Percentiles rank a stretch among this genome's conserved stretches.
phyloP scores from a whole-genome alignment of 331 rosid species.

The Stylosanthes scabra region DNA sequence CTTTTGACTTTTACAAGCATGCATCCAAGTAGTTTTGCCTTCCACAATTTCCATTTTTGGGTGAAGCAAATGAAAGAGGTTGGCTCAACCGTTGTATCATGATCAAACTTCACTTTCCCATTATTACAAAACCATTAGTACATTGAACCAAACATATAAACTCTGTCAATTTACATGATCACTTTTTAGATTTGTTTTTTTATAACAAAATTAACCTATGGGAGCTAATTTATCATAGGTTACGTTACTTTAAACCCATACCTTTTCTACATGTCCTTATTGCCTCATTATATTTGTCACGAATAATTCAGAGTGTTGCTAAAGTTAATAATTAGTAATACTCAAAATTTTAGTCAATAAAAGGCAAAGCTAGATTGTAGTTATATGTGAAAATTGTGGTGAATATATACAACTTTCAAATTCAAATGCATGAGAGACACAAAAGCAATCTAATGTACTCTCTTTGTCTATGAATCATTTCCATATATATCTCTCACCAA shows the following conservation, averaged over 20 bases:
- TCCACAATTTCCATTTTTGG: conserved; percentile 6
- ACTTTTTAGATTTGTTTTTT: background rate
- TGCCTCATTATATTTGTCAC: background rate
- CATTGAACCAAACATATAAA: background rate
- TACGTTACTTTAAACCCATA: background rate
- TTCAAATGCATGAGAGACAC: too few relatives aligned
- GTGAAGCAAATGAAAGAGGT: background rate
- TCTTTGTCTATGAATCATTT: too few relatives aligned
- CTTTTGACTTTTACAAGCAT: too few relatives aligned
- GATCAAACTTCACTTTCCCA: conserved; percentile 11
- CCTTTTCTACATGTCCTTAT: background rate
- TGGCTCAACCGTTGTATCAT: background rate
- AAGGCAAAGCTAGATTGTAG: too few relatives aligned
- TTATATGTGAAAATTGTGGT: too few relatives aligned
- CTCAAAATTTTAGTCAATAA: too few relatives aligned
- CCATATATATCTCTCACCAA: too few relatives aligned
- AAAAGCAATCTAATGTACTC: too few relatives aligned
- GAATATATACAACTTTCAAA: too few relatives aligned
- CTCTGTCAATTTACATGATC: background rate
- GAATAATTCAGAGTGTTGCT: background rate
- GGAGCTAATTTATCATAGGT: background rate
- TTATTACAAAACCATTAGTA: background rate
- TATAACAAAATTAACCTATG: background rate
- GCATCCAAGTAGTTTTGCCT: background rate
- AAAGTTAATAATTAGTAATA: too few relatives aligned